Base-by-base conservation (phyloP, 2,329 filamentous ascomycete genomes). In the Beauveria asiatica region DNA sequence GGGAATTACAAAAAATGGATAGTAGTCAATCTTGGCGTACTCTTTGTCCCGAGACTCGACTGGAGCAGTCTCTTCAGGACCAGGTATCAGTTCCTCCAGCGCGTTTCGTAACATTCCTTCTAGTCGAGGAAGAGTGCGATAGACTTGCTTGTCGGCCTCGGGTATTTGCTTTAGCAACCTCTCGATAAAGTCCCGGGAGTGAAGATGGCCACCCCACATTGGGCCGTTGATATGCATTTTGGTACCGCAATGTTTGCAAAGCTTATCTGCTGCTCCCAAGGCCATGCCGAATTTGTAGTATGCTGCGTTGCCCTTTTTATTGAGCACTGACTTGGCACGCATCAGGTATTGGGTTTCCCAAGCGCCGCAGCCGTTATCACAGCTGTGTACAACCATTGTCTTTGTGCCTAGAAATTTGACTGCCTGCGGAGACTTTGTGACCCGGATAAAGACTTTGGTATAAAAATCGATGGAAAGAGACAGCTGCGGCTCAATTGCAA, bases 381-480 rank as follows among this genome's bases (percentile, higher is more conserved):
- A 99, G 70, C 86, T 92, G 74, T 96, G 96, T 0, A 95, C 86
- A 8, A 95, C 65, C 92, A 99, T 97, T 0, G 89, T 94, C 73
- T 93, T 97, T 41, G 90, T 88, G 2, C 91, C 90, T 21, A 92
- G 80, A 64, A 95, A 92, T 72, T 97, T 99, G 70, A 97, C 92
- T 59, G 91, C 87, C 3, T 87, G 87, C 0, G 92, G 89, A 4
- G 90, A 91, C 65, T 85, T 90, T 62, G 83, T 81, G 41, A 99
- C 82, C 21, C 88, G 85, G 50, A 99, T 87, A 70, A 97, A 99
- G 2, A 97, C 81, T 50, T 95, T 85, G 21, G 88, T 86, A 70
- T 99, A 99, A 72, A 95, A 99, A 73, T 99, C 94, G 63, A 97
- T 96, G 3, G 91, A 97, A 1, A 99, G 82, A 6, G 91, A 96